A percentile compares a stretch with the other conserved stretches of the same genome.
These are phyloP conservation scores for Silene uniflora DNA, from an alignment of 148 eudicot species.

Conservation along the genomic window DNA sequence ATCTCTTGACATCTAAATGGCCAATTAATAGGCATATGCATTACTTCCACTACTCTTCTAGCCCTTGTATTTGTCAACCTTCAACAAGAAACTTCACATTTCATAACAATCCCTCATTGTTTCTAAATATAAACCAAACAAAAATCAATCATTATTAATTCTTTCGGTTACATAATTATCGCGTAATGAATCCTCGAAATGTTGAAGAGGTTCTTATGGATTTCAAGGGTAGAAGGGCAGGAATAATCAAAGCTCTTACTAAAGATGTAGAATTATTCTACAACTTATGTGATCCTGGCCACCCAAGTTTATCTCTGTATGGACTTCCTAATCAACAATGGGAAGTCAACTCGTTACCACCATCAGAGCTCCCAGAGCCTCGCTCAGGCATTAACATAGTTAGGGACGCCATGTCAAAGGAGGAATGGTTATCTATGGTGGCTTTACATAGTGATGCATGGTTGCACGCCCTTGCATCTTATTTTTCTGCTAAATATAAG, in stretches of 20 bases:
- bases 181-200: slow-evolving; percentile 11
- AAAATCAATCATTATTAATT: too few species aligned
- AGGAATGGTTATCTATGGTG: slow-evolving; percentile 25
- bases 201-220: slow-evolving; percentile 24
- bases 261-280: slow-evolving; percentile 18
- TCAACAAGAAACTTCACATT: too few species aligned
- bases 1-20: too few species aligned
- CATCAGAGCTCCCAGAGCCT: slow-evolving; percentile 24
- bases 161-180: too few species aligned
- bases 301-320: slow-evolving; percentile 12
- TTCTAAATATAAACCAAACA: not conserved
- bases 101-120: not conserved
- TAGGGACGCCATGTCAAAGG: slow-evolving; percentile 14
- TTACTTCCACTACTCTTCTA: too few species aligned
- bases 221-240: slow-evolving; percentile 29
- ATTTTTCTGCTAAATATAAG: not conserved
- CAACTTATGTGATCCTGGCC: slow-evolving; percentile 16
- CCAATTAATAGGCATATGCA: not conserved
- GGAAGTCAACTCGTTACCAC: slow-evolving; percentile 5
- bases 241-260: slow-evolving; percentile 22
- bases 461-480: slow-evolving; percentile 14
- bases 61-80: not conserved
- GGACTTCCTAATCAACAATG: slow-evolving; percentile 24
- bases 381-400: slow-evolving; percentile 16
- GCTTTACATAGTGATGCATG: slow-evolving; percentile 24